Evolutionary conservation across 2,329 filamentous ascomycete genomes (phyloP), one percentile per base, ranked within the genome.

Genomic region (Aureobasidium leucospermi): DNA sequence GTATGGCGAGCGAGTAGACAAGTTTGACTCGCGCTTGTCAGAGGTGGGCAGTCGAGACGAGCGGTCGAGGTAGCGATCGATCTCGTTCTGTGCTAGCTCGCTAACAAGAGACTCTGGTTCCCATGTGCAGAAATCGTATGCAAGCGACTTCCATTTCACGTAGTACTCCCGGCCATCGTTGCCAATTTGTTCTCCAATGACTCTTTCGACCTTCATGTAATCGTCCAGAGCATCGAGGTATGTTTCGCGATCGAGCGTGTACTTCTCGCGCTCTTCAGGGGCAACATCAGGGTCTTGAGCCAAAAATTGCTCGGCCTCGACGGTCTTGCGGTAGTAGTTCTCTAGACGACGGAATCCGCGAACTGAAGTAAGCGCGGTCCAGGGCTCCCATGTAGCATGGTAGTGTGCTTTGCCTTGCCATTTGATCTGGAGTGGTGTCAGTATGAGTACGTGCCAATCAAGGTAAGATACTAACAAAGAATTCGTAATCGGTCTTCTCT

Each of bases 391-490:
- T 0, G 91, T 96, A 60, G 95, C 89, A 76, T 99, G 94, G 66
- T 96, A 86, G 71, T 99, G 91, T 10, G 94, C 96, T 74, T 91
- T 90, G 65, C 87, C 90, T 74, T 96, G 90, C 94, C 95, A 99
- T 77, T 99, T 99, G 74, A 99, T 91, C 74, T 87, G 83, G 67
- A 81, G 16, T 51, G 38, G 49, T 52, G 63, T 70, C 51, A 70
- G 67, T 64, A 57, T n/a, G 31, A n/a, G 15, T 10, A 15, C 39
- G 8, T 6, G 28, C 16, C n/a, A 42, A 39, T 15, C 55, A 45
- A 56, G 2, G 55, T 51, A 42, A 38, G 5, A 46, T 42, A 69
- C 76, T 65, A 70, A 81, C 78, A 65, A 84, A 79, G 67, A 85
- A 99, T 69, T 97, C 90, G 67, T 94, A 96, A 69, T 96, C 89